A percentile compares a stretch with the other conserved stretches of the same genome.
These are phyloP conservation scores for Sporothrix phasma DNA, from an alignment of 2,329 filamentous ascomycete species.

Conservation along the genomic window DNA sequence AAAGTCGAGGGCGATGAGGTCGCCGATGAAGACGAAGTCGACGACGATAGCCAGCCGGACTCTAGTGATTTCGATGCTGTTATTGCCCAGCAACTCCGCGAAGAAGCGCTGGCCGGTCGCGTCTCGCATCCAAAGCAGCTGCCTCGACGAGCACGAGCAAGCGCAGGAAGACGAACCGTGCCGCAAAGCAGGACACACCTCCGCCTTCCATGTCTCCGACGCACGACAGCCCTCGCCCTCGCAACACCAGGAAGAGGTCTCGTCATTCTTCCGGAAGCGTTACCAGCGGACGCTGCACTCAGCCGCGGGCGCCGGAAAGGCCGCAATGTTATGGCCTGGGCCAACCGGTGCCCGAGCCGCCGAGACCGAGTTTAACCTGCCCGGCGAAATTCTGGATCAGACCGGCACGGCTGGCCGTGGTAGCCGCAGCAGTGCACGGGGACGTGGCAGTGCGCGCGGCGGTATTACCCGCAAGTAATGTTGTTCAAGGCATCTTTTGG, in stretches of 20 bases:
- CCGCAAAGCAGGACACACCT: not conserved
- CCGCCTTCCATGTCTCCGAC: not conserved
- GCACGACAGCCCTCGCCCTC: slow-evolving; percentile 22
- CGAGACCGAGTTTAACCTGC: slow-evolving; percentile 64
- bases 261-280: slow-evolving; percentile 75
- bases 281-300: slow-evolving; percentile 75
- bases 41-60: slow-evolving; percentile 44
- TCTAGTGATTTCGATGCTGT: slow-evolving; percentile 61
- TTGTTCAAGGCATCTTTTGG: not conserved
- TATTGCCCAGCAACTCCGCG: slow-evolving; percentile 64
- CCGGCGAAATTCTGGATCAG: slow-evolving; percentile 48
- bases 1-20: slow-evolving; percentile 20
- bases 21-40: slow-evolving; percentile 1
- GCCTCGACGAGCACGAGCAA: slow-evolving; percentile 19
- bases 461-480: not conserved
- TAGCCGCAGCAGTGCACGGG: not conserved
- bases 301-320: slow-evolving; percentile 59
- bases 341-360: slow-evolving; percentile 63
- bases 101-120: slow-evolving; percentile 53
- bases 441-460: not conserved
- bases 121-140: slow-evolving; percentile 20
- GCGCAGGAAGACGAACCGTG: slow-evolving; percentile 12
- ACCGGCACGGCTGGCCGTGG: slow-evolving; percentile 30
- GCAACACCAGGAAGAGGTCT: slow-evolving; percentile 52
- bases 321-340: slow-evolving; percentile 69